Conservation (phyloP, 331 rosid species). For the Acacia concinna region DNA sequence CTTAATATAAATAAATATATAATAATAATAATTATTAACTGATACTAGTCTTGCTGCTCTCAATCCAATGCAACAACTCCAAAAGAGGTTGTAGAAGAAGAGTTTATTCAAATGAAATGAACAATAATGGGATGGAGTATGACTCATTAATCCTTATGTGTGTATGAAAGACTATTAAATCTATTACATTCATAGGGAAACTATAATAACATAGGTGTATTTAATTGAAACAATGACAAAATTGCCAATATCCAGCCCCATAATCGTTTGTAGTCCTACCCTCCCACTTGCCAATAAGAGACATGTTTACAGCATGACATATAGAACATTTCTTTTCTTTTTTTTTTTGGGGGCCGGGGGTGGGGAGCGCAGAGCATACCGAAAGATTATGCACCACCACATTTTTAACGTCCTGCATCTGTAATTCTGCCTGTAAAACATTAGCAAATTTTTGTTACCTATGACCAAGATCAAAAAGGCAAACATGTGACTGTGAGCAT, state of each 20-base stretch:
- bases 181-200: background rate
- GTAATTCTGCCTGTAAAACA: conserved; percentile 81
- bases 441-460: conserved; percentile 16
- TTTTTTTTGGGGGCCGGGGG: too few species aligned
- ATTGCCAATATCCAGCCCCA: background rate
- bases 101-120: conserved; percentile 2
- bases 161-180: conserved; percentile 1
- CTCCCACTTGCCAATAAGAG: background rate
- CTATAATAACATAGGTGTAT: background rate
- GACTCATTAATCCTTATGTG: background rate
- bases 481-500: background rate
- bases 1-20: too few species aligned
- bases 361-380: conserved; percentile 59
- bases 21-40: too few species aligned
- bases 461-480: background rate
- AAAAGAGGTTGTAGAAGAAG: conserved; percentile 7
- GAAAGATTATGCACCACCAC: conserved; percentile 89
- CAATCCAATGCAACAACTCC: conserved; percentile 13
- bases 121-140: background rate
- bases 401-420: conserved; percentile 85
- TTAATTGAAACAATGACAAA: conserved; percentile 14
- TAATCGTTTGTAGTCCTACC: background rate
- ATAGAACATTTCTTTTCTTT: too few species aligned
- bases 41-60: background rate
- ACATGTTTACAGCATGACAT: background rate